Evolutionary conservation across 768 basidiomycete genomes (phyloP).

Genomic region (Lactarius trivialis): DNA sequence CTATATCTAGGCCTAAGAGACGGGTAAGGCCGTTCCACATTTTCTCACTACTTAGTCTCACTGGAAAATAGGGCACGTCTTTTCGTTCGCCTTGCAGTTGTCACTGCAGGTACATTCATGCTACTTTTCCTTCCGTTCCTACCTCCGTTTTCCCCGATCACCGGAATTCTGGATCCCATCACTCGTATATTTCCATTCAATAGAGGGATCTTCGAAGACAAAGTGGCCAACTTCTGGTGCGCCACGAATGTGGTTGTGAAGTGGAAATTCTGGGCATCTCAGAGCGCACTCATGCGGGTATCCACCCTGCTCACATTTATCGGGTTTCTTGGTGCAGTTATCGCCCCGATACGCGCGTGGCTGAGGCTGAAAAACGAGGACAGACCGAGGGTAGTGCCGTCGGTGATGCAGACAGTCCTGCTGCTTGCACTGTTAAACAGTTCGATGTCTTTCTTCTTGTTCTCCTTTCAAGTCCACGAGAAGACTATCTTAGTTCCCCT

Average conservation of each 20-base stretch:
- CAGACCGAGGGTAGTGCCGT: slow-evolving; percentile 26
- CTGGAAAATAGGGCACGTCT: slow-evolving; percentile 34
- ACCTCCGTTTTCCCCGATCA: slow-evolving; percentile 48
- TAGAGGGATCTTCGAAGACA: slow-evolving; percentile 89
- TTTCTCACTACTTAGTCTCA: not conserved
- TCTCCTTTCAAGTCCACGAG: slow-evolving; percentile 96
- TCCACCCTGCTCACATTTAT: slow-evolving; percentile 60
- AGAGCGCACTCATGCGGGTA: slow-evolving; percentile 49
- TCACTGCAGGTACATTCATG: slow-evolving; percentile 56
- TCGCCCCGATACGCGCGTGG: slow-evolving; percentile 37
- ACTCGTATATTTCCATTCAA: slow-evolving; percentile 86
- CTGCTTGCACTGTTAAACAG: slow-evolving; percentile 75
- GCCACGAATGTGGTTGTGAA: slow-evolving; percentile 85
- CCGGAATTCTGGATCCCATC: slow-evolving; percentile 54
- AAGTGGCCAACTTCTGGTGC: slow-evolving; percentile 98
- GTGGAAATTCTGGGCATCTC: slow-evolving; percentile 57
- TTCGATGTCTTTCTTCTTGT: slow-evolving; percentile 90
- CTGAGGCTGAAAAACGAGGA: slow-evolving; percentile 28
- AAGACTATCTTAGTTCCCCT: slow-evolving; percentile 86
- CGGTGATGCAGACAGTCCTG: slow-evolving; percentile 60
- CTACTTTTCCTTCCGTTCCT: slow-evolving; percentile 78
- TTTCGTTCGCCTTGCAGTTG: slow-evolving; percentile 59
- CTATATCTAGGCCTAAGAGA: slow-evolving; percentile 61
- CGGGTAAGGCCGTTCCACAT: slow-evolving; percentile 49
- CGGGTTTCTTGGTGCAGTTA: slow-evolving; percentile 62